Evolutionary conservation across 805 yeast genomes (phyloP).

Genomic region (Jamesozyma hellenica): DNA sequence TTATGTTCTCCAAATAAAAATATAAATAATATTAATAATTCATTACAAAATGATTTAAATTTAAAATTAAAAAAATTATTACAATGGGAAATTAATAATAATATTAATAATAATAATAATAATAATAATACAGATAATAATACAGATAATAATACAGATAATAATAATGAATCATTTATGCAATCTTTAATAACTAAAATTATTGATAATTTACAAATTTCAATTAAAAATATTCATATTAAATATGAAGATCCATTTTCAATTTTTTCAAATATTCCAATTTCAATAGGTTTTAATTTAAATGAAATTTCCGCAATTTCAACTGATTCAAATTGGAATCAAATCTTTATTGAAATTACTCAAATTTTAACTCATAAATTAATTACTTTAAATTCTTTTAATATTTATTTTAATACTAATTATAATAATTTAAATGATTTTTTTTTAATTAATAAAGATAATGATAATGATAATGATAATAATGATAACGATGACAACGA

Average conservation of each 20-base stretch:
- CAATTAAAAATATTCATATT: conserved; percentile 82
- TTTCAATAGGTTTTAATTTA: conserved; percentile 72
- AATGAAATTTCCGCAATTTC: conserved; percentile 86
- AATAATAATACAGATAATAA: too few species aligned
- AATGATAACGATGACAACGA: too few species aligned
- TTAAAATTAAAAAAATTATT: conserved; percentile 61
- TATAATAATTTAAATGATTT: neutral
- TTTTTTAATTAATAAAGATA: too few species aligned
- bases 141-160: conserved; percentile 27
- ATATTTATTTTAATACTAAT: conserved; percentile 73
- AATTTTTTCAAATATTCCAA: conserved; percentile 63
- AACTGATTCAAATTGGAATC: conserved; percentile 75
- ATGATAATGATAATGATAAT: too few species aligned
- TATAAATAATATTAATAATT: conserved; percentile 35
- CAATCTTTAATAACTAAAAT: conserved; percentile 82
- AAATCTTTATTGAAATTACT: conserved; percentile 69
- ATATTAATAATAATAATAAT: conserved; percentile 29
- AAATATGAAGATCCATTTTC: conserved; percentile 76
- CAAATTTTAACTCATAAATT: conserved; percentile 63
- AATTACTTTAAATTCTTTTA: conserved; percentile 60
- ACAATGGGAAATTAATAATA: conserved; percentile 42
- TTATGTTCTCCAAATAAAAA: conserved; percentile 63
- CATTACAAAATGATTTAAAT: conserved; percentile 51
- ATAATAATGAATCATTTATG: conserved; percentile 67
- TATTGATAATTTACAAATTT: conserved; percentile 83